Evolutionary conservation across 768 basidiomycete species (phyloP).

Genomic region (Podaxis carcinomalis): DNA sequence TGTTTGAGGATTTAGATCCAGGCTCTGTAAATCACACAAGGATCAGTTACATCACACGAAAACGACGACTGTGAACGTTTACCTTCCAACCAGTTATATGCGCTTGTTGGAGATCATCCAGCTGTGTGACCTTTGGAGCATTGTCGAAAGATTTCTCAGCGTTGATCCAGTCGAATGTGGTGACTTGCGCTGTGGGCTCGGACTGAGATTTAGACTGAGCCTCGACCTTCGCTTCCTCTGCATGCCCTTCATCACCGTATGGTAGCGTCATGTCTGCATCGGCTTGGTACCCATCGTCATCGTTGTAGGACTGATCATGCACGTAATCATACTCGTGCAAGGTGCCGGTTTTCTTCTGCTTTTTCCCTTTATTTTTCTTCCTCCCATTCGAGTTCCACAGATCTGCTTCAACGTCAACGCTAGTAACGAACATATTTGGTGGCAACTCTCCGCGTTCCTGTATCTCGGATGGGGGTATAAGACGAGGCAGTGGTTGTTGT

Average conservation of each 20-base stretch:
- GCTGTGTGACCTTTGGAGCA: constrained; percentile 18
- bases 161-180: constrained; percentile 31
- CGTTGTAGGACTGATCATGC: constrained; percentile 7
- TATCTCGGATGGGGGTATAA: constrained; percentile 65
- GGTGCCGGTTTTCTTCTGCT: constrained; percentile 16
- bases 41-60: not conserved
- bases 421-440: constrained; percentile 63
- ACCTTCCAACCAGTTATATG: constrained; percentile 49
- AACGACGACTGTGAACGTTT: constrained; percentile 10
- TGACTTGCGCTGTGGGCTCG: constrained; percentile 1
- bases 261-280: constrained; percentile 15
- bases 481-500: constrained; percentile 23
- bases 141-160: constrained; percentile 29
- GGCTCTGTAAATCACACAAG: constrained; percentile 31
- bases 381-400: constrained; percentile 22
- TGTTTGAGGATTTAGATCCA: constrained; percentile 56
- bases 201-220: not conserved
- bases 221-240: constrained; percentile 8
- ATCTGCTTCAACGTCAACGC: constrained; percentile 62
- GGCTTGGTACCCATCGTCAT: constrained; percentile 13
- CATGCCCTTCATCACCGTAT: constrained; percentile 16
- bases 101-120: constrained; percentile 24
- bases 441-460: constrained; percentile 47
- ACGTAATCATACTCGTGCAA: not conserved
- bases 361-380: constrained; percentile 31